A percentile compares a stretch with the other conserved stretches of the same genome.
phyloP scores from a whole-genome alignment of 169 alveolate genomes.

The Theileria luwenshuni region DNA sequence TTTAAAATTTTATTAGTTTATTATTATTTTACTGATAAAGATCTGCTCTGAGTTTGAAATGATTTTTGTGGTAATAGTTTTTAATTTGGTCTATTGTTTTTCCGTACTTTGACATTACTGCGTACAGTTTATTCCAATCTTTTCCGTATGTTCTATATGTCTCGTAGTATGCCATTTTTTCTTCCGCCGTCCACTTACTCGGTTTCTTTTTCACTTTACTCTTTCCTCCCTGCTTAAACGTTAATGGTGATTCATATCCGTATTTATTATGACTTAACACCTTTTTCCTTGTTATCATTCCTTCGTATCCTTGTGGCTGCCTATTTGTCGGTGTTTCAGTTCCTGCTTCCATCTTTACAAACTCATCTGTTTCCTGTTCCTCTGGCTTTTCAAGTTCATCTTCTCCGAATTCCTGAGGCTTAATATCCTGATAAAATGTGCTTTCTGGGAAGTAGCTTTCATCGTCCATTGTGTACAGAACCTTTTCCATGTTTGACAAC shows the following conservation, averaged over 20 bases:
- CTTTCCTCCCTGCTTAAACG: conserved; percentile 17
- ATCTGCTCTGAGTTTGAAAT: conserved; percentile 4
- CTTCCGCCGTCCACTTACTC: conserved; percentile 63
- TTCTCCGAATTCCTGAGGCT: not conserved
- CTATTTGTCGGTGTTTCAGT: not conserved
- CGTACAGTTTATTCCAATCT: conserved; percentile 55
- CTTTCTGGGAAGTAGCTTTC: not conserved
- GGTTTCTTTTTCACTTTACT: conserved; percentile 37
- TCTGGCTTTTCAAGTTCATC: not conserved
- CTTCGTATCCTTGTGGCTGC: not conserved
- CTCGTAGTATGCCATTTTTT: conserved; percentile 49
- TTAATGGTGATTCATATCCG: conserved; percentile 29
- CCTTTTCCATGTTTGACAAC: conserved; percentile 28
- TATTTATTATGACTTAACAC: not conserved
- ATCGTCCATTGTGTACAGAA: conserved; percentile 19
- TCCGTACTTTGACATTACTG: conserved; percentile 59
- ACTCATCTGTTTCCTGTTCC: not conserved
- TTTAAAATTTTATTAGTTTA: conserved; percentile 10
- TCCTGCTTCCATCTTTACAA: not conserved
- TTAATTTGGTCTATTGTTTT: conserved; percentile 67
- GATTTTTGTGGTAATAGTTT: conserved; percentile 61
- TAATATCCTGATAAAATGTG: not conserved
- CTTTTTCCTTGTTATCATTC: conserved; percentile 14
- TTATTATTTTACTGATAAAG: not conserved
- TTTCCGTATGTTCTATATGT: conserved; percentile 50